Conservation (phyloP, 1,139 yeast species). For the Yamadazyma diddensiae region DNA sequence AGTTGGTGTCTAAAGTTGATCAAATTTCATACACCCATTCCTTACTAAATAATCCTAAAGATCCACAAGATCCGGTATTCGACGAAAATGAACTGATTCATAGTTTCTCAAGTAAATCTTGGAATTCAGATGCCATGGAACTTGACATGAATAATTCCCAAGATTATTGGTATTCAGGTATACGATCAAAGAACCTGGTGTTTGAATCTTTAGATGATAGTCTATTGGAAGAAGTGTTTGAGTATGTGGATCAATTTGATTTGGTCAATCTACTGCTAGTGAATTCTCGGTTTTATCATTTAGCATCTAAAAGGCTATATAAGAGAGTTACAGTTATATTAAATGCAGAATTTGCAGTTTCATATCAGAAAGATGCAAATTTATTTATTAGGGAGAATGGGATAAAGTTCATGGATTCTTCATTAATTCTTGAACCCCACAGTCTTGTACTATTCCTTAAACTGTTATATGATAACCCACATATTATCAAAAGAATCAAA, state of each 20-base stretch:
- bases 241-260: constrained; percentile 33
- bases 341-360: constrained; percentile 27
- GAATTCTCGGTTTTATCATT: constrained; percentile 20
- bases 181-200: not conserved
- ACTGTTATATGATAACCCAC: constrained; percentile 18
- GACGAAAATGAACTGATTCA: not conserved
- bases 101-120: not conserved
- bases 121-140: constrained; percentile 3
- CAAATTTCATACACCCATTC: constrained; percentile 3
- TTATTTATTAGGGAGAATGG: constrained; percentile 30
- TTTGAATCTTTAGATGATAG: constrained; percentile 2
- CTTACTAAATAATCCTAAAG: constrained; percentile 1
- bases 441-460: constrained; percentile 21
- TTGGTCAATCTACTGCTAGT: constrained; percentile 25
- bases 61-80: not conserved
- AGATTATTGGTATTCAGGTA: not conserved
- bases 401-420: constrained; percentile 28
- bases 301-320: constrained; percentile 28
- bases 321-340: constrained; percentile 31
- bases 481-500: constrained; percentile 23
- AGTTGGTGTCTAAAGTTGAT: constrained; percentile 1
- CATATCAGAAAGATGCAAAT: constrained; percentile 17
- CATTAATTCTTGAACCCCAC: constrained; percentile 22
- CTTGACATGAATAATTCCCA: not conserved
- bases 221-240: constrained; percentile 9